Conservation (phyloP, 1,284 basidiomycete genomes). For the Microbotryum lychnidis-dioicae region DNA sequence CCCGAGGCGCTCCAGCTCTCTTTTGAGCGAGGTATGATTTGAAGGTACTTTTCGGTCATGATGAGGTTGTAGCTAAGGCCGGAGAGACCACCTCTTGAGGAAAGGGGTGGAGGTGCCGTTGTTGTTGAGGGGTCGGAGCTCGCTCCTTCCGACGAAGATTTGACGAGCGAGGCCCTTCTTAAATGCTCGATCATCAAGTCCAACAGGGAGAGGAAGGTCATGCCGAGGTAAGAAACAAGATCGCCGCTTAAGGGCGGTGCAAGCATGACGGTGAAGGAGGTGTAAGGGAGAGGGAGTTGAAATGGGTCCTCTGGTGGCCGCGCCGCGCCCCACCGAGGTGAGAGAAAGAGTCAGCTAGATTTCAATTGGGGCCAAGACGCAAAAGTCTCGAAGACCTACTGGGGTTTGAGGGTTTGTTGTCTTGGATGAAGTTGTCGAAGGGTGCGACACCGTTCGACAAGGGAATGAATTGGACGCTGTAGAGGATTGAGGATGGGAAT, state of each 20-base stretch:
- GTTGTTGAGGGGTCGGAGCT: no score
- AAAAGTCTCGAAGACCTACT: slow-evolving; percentile 5
- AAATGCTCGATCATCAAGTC: slow-evolving; percentile 34
- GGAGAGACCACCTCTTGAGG: slow-evolving; percentile 5
- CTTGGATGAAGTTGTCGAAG: slow-evolving; percentile 27
- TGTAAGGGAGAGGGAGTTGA: slow-evolving; percentile 30
- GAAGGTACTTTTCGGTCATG: slow-evolving; percentile 29
- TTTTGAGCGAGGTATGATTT: slow-evolving; percentile 28
- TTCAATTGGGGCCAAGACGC: no score
- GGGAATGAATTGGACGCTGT: slow-evolving; percentile 34
- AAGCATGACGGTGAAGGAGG: slow-evolving; percentile 23
- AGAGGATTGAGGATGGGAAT: not conserved
- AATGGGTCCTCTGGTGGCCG: slow-evolving; percentile 14
- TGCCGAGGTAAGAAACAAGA: slow-evolving; percentile 21
- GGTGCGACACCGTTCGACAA: slow-evolving; percentile 27
- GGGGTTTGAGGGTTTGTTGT: slow-evolving; percentile 19
- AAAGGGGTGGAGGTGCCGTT: not conserved
- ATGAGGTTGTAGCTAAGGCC: slow-evolving; percentile 34
- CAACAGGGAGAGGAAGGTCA: slow-evolving; percentile 27
- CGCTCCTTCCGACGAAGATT: not conserved
- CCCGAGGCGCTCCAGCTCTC: slow-evolving; percentile 14
- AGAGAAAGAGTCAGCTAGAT: not conserved
- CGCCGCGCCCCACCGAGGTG: not conserved
- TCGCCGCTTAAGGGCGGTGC: not conserved
- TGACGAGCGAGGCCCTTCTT: slow-evolving; percentile 17